These are phyloP conservation scores for Cucurbitaria berberidis DNA, from an alignment of 2,329 filamentous ascomycete species.

Conservation along the genomic window DNA sequence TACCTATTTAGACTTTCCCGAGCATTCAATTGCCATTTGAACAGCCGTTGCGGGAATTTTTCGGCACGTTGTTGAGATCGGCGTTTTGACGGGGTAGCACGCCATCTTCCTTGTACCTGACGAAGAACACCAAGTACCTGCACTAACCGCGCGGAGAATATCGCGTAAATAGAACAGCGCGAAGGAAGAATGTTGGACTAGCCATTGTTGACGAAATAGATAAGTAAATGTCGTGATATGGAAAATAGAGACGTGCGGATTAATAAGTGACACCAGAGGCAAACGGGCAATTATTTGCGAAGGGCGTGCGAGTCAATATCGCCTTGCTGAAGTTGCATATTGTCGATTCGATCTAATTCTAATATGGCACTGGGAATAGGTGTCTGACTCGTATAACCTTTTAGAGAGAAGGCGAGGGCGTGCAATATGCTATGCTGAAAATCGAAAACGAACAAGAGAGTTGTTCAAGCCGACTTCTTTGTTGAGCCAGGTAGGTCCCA, in stretches of 20 bases:
- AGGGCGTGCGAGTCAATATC: neutral
- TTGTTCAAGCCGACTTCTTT: conserved; percentile 18
- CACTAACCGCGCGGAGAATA: neutral
- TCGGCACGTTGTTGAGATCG: conserved; percentile 3
- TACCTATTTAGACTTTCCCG: neutral
- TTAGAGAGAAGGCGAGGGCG: too few relatives aligned
- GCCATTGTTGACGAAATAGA: conserved; percentile 4
- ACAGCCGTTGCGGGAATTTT: neutral
- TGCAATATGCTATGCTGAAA: neutral
- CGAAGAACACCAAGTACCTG: conserved; percentile 9
- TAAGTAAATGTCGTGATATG: conserved; percentile 17
- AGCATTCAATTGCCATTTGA: neutral
- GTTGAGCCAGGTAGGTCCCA: conserved; percentile 48
- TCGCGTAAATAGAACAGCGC: neutral
- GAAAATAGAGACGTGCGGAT: neutral
- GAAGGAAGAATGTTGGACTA: neutral
- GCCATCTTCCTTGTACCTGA: conserved; percentile 30
- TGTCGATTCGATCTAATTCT: neutral
- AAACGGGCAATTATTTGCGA: neutral
- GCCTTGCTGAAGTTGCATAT: neutral
- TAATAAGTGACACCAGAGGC: neutral
- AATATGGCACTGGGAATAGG: neutral
- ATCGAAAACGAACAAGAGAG: neutral
- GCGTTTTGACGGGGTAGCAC: conserved; percentile 31
- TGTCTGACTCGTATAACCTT: neutral